Conservation (phyloP, 2,329 filamentous ascomycete species). For the Colletotrichum noveboracense region DNA sequence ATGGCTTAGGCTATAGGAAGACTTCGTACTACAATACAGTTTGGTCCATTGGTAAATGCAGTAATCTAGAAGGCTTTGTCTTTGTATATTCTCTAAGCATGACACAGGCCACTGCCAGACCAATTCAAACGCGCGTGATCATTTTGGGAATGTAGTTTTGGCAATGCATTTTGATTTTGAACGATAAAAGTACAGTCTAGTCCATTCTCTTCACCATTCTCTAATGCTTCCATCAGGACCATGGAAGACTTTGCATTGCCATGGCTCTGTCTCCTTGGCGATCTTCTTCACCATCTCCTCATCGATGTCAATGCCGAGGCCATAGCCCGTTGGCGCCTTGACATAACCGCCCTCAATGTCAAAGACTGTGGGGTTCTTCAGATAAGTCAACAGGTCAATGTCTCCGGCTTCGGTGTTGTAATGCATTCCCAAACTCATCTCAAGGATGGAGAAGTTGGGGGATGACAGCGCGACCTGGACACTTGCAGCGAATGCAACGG, state of each 20-base stretch:
- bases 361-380: slow-evolving; percentile 63
- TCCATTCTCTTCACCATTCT: slow-evolving; percentile 54
- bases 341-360: slow-evolving; percentile 63
- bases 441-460: slow-evolving; percentile 69
- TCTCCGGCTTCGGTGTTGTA: slow-evolving; percentile 60
- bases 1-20: accelerated
- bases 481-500: slow-evolving; percentile 69
- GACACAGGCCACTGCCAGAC: not conserved
- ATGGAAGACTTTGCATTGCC: slow-evolving; percentile 61
- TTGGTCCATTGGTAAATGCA: not conserved
- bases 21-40: not conserved
- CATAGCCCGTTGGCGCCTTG: slow-evolving; percentile 54
- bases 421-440: slow-evolving; percentile 75
- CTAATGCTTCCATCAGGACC: slow-evolving; percentile 62
- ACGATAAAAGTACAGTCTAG: not conserved
- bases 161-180: not conserved
- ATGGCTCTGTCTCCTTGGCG: slow-evolving; percentile 52
- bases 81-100: not conserved
- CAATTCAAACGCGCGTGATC: not conserved
- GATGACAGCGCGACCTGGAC: slow-evolving; percentile 63
- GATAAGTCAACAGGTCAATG: slow-evolving; percentile 63
- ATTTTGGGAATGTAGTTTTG: not conserved
- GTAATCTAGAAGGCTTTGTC: not conserved
- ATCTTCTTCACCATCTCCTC: slow-evolving; percentile 65
- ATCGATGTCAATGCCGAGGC: slow-evolving; percentile 68